A percentile compares a stretch with the other conserved stretches of the same genome.
Conservation (phyloP, 345 rosid species). For the Linum trigynum region DNA sequence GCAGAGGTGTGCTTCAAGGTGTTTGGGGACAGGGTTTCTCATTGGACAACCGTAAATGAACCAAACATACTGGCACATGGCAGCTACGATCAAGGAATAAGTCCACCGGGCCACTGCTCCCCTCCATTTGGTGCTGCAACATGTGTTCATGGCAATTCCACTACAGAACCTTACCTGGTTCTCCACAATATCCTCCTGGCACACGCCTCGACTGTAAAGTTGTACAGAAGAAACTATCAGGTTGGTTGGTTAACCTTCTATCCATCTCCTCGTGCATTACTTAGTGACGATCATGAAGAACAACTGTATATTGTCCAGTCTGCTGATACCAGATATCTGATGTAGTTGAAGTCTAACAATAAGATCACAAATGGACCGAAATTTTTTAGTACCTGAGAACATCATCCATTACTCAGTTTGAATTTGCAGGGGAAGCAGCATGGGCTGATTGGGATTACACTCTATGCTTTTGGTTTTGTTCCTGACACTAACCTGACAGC, state of each 20-base stretch:
- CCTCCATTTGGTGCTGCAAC: conserved; percentile 1
- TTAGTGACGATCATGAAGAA: too few relatives aligned
- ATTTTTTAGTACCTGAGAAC: too few relatives aligned
- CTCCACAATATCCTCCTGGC: conserved; percentile 34
- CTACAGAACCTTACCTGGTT: conserved; percentile 35
- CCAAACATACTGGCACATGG: conserved; percentile 1
- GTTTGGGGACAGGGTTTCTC: conserved; percentile 33
- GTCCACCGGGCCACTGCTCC: conserved; percentile 23
- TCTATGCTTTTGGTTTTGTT: conserved; percentile 26
- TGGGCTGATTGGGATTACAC: conserved; percentile 40
- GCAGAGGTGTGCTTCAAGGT: conserved; percentile 38
- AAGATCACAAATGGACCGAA: too few relatives aligned
- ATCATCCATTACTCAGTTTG: too few relatives aligned
- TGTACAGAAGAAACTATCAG: conserved; percentile 17
- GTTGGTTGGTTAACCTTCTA: background rate
- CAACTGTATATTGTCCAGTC: too few relatives aligned
- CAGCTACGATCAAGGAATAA: conserved; percentile 16
- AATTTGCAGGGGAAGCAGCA: conserved; percentile 42
- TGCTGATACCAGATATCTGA: too few relatives aligned
- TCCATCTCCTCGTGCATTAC: background rate
- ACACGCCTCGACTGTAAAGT: conserved; percentile 26
- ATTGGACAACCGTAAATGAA: conserved; percentile 33
- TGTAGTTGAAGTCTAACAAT: too few relatives aligned
- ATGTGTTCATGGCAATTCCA: conserved; percentile 25
- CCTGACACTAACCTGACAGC: conserved; percentile 39